These are phyloP conservation scores for Alternaria alternata DNA, from an alignment of 2,329 filamentous ascomycete species.

Conservation along the genomic window DNA sequence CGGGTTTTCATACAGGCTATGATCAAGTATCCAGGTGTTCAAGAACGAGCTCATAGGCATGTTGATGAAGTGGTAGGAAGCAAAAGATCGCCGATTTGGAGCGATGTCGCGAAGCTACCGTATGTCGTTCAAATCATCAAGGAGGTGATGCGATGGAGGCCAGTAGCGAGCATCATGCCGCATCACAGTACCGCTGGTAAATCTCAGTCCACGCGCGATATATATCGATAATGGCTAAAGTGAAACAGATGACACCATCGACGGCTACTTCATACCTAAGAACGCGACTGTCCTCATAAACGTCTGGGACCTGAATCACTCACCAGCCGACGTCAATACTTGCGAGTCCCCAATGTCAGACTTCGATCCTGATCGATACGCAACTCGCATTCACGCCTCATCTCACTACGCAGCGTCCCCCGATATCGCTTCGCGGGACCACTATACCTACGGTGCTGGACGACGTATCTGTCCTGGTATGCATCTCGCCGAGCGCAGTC, in stretches of 20 bases:
- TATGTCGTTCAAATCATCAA: constrained; percentile 40
- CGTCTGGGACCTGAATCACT: constrained; percentile 30
- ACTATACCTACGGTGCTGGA: constrained; percentile 60
- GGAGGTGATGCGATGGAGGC: constrained; percentile 46
- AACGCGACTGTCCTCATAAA: constrained; percentile 42
- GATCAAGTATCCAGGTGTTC: constrained; percentile 20
- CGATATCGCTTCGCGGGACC: constrained; percentile 51
- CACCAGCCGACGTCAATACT: constrained; percentile 33
- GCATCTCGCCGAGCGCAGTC: constrained; percentile 62
- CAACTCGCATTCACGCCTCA: constrained; percentile 42
- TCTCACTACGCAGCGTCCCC: constrained; percentile 47
- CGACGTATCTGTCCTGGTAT: constrained; percentile 60
- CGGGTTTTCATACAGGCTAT: constrained; percentile 9
- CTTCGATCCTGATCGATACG: constrained; percentile 51
- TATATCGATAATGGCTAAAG: constrained; percentile 14
- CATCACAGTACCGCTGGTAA: background rate
- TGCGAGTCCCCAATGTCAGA: background rate
- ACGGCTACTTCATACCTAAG: constrained; percentile 47
- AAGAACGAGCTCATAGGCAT: constrained; percentile 41
- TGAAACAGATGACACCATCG: constrained; percentile 52
- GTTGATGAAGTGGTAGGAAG: constrained; percentile 40
- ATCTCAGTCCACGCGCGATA: background rate
- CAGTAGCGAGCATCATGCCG: constrained; percentile 20
- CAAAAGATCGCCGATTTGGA: background rate
- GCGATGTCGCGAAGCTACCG: constrained; percentile 31